phyloP scores from a whole-genome alignment of 2,329 filamentous ascomycete genomes.

The Sporothrix brunneoviolacea region DNA sequence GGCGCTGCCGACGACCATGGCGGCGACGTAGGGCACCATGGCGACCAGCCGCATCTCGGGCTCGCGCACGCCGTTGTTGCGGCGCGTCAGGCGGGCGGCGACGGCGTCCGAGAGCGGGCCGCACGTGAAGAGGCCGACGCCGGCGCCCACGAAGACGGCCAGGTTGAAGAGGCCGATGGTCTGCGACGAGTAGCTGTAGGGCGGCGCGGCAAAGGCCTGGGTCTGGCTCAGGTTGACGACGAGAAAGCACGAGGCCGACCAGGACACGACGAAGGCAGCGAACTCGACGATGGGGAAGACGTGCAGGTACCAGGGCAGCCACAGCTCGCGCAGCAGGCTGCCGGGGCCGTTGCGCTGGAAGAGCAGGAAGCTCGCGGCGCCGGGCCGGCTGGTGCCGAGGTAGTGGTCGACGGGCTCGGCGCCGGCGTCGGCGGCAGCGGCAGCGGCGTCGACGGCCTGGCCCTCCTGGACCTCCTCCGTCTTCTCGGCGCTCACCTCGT shows the following conservation, averaged over 20 bases:
- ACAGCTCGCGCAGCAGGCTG: slow-evolving; percentile 47
- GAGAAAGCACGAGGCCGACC: slow-evolving; percentile 38
- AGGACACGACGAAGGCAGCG: slow-evolving; percentile 54
- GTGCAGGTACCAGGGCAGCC: slow-evolving; percentile 56
- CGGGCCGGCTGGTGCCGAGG: slow-evolving; percentile 49
- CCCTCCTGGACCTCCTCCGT: too few species aligned
- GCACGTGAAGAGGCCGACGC: slow-evolving; percentile 35
- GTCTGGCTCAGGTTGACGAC: slow-evolving; percentile 52
- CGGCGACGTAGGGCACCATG: slow-evolving; percentile 37
- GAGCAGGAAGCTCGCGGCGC: slow-evolving; percentile 48
- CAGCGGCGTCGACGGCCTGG: neutral
- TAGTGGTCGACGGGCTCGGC: slow-evolving; percentile 42
- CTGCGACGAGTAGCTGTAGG: slow-evolving; percentile 36
- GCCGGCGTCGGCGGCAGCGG: slow-evolving; percentile 20
- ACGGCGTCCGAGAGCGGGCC: slow-evolving; percentile 40
- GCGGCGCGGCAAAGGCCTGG: slow-evolving; percentile 34
- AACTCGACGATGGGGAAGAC: slow-evolving; percentile 58
- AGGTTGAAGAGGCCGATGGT: slow-evolving; percentile 44
- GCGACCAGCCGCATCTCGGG: slow-evolving; percentile 41
- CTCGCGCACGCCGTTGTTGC: slow-evolving; percentile 40
- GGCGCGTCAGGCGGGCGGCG: slow-evolving; percentile 30
- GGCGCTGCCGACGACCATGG: slow-evolving; percentile 39
- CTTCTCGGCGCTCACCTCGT: too few species aligned
- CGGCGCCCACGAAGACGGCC: slow-evolving; percentile 34
- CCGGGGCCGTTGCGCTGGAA: slow-evolving; percentile 43